Evolutionary conservation across 192 early-diverging fungal genomes (phyloP).

Genomic region (Entophlyctis helioformis): DNA sequence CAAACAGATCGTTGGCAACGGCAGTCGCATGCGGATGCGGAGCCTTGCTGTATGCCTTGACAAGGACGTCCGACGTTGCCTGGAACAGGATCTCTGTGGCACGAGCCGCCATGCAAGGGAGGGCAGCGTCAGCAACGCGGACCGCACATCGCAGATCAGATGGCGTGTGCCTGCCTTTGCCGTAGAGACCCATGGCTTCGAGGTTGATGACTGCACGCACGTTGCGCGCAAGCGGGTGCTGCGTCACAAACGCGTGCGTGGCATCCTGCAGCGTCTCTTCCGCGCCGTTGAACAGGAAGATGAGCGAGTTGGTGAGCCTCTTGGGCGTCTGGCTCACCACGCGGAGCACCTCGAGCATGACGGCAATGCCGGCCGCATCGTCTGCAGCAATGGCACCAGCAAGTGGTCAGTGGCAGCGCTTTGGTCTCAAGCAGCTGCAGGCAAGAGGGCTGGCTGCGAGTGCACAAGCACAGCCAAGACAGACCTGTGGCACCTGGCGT

Average conservation of each 20-base stretch:
- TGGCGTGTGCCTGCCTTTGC: no score
- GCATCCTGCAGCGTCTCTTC: constrained; percentile 69
- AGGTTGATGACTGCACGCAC: constrained; percentile 60
- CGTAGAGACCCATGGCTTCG: constrained; percentile 59
- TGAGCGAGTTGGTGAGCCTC: constrained; percentile 18
- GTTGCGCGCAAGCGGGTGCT: constrained; percentile 22
- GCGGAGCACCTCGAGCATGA: constrained; percentile 53
- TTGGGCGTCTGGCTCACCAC: constrained; percentile 13
- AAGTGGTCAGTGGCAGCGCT: constrained; percentile 1
- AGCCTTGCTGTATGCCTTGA: constrained; percentile 50
- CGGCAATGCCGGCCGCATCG: constrained; percentile 57
- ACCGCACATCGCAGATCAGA: no score
- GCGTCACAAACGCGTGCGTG: constrained; percentile 58
- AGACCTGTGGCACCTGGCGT: constrained; percentile 16
- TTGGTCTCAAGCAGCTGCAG: no score
- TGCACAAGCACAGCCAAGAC: no score
- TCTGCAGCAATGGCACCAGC: constrained; percentile 24
- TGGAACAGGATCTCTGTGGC: constrained; percentile 71
- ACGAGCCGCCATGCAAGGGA: no score
- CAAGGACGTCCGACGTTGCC: constrained; percentile 53
- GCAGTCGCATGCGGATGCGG: constrained; percentile 59
- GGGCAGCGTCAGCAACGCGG: no score
- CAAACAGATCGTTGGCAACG: constrained; percentile 36
- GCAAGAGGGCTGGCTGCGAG: no score
- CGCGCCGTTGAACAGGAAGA: constrained; percentile 59